phyloP scores from a whole-genome alignment of 2,329 filamentous ascomycete genomes.

The Claviceps fusiformis region DNA sequence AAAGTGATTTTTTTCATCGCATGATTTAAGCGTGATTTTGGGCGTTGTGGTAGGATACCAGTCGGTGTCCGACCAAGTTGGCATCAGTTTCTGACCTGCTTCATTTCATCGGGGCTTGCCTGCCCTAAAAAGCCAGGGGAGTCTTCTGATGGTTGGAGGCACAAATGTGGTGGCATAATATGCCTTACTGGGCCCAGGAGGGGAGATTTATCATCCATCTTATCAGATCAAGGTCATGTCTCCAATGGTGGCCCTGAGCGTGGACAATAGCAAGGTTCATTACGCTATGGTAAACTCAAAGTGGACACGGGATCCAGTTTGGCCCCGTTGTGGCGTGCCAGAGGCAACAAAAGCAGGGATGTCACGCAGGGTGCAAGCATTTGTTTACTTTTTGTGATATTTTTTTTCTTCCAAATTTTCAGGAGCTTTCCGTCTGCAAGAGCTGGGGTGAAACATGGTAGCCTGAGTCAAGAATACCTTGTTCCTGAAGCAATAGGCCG shows the following conservation, averaged over 20 bases:
- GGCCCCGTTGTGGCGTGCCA: background rate
- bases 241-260: background rate
- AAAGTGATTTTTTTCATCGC: background rate
- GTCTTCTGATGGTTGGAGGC: background rate
- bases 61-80: background rate
- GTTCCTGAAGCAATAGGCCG: too few species aligned
- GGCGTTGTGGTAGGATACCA: background rate
- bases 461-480: too few species aligned
- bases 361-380: background rate
- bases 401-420: background rate
- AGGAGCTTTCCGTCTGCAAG: background rate
- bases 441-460: background rate
- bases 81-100: background rate
- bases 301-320: background rate
- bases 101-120: background rate
- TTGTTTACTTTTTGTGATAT: background rate
- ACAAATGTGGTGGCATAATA: background rate
- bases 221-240: conserved; percentile 4
- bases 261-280: background rate
- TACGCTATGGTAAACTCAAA: background rate
- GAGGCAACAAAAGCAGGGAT: background rate
- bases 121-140: background rate
- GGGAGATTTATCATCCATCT: background rate
- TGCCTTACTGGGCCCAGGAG: background rate
- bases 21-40: background rate